Conservation (phyloP, 306 rosid genomes). For the Sesbania bispinosa region DNA sequence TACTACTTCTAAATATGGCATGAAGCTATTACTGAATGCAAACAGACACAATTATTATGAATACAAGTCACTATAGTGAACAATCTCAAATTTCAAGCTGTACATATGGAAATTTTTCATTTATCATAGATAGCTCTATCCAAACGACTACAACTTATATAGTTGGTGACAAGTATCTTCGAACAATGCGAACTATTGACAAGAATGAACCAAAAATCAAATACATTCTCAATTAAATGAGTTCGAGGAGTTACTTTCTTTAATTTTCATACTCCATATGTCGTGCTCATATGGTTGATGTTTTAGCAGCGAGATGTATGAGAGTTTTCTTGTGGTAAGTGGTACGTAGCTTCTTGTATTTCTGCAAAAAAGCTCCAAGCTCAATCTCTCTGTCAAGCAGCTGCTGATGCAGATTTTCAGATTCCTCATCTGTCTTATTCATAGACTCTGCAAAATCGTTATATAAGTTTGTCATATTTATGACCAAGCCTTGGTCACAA, state of each 20-base stretch:
- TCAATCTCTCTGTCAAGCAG: conserved; percentile 70
- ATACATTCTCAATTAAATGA: neutral
- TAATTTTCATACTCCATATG: conserved; percentile 1
- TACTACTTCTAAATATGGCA: too few relatives aligned
- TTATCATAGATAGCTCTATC: conserved; percentile 11
- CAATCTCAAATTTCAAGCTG: conserved; percentile 8
- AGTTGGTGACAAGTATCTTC: neutral
- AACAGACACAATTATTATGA: neutral
- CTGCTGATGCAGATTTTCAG: conserved; percentile 68
- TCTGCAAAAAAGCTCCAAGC: conserved; percentile 56
- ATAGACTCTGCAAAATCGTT: conserved; percentile 54
- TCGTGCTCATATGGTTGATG: conserved; percentile 37
- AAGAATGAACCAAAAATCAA: conserved; percentile 16
- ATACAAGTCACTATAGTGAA: neutral
- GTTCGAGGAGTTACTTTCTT: neutral
- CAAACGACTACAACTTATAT: neutral
- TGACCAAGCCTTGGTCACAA: neutral
- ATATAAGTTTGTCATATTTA: neutral
- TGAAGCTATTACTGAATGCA: neutral
- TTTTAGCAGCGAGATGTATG: conserved; percentile 72
- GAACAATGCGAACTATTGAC: conserved; percentile 4
- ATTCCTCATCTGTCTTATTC: conserved; percentile 79
- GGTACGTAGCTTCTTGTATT: conserved; percentile 79
- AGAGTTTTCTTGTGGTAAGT: conserved; percentile 74
- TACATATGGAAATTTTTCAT: conserved; percentile 8